A percentile compares a stretch with the other conserved stretches of the same genome.
Evolutionary conservation across 805 yeast genomes (phyloP).

Genomic region (Pichia paraexigua): DNA sequence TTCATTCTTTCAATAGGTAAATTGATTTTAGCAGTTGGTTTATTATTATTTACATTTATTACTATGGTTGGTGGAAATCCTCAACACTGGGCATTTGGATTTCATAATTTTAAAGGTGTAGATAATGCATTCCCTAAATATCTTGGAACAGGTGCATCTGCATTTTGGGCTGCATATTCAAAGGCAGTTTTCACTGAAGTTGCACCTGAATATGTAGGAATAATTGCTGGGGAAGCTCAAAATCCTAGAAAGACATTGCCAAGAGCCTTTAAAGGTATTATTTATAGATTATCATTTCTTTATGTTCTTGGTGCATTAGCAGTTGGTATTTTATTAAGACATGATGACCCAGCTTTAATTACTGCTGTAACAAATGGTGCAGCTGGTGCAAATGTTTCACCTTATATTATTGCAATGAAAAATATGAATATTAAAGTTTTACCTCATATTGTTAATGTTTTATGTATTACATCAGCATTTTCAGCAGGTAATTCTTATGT

Average conservation of each 20-base stretch:
- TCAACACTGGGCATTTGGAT: constrained; percentile 35
- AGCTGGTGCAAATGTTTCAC: constrained; percentile 75
- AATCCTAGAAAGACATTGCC: constrained; percentile 55
- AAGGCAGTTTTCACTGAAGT: constrained; percentile 68
- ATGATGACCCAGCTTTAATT: constrained; percentile 53
- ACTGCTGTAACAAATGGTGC: constrained; percentile 51
- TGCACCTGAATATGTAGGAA: constrained; percentile 80
- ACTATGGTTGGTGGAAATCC: constrained; percentile 91
- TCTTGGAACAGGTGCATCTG: constrained; percentile 49
- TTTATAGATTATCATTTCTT: constrained; percentile 56
- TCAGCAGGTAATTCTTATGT: constrained; percentile 81
- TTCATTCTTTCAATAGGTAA: constrained; percentile 73
- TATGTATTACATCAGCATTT: constrained; percentile 66
- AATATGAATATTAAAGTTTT: constrained; percentile 56
- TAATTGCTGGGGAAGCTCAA: constrained; percentile 79
- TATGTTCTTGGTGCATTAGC: constrained; percentile 69
- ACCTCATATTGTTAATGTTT: constrained; percentile 74
- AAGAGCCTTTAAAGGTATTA: constrained; percentile 70
- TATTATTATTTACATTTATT: constrained; percentile 65
- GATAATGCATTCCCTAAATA: constrained; percentile 45
- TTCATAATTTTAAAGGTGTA: constrained; percentile 20
- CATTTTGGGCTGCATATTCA: constrained; percentile 59
- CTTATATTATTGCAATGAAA: constrained; percentile 78
- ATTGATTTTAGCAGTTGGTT: constrained; percentile 64
- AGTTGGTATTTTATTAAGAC: constrained; percentile 70